Base-by-base conservation (phyloP, 2,329 filamentous ascomycete species). In the Colletotrichum liaoningense region DNA sequence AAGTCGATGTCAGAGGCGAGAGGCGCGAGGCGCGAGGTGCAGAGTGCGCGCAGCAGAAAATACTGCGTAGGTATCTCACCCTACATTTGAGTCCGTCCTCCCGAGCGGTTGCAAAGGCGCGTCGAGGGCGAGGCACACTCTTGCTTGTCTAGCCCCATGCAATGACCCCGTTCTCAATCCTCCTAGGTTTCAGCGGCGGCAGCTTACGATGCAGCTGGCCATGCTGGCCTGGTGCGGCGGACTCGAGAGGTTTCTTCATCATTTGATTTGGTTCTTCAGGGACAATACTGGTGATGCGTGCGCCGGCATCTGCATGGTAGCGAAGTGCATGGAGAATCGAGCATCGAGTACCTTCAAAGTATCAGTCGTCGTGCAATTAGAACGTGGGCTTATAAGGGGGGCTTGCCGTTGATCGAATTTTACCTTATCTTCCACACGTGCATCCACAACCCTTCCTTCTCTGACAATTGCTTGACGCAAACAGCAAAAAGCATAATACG, bases 151-250 rank as follows among this genome's bases (percentile, higher is more conserved):
- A 73, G 70, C 70, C 55, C 56, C 60, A 70, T 73, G 60, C 67
- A 70, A 69, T 60, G 55, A 62, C 70, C 70, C 67, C 60, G 56
- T 60, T 33, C 19, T 26, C 67, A 62, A 62, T 60, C 60, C 60
- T 70, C 66, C 42, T n/a, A 52, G 35, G 70, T 73, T 73, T 70
- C 70, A 66, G 67, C 67, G 28, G 67, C 67, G 28, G 70, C 67
- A 70, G 67, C 70, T 70, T 70, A 70, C 67, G 28, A 55, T 46
- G 59, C 62, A 70, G 54, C 46, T 28, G 62, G 66, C 55, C 65
- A 69, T 66, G 69, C 42, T 19, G 42, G 42, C 16, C 7, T 49
- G 42, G 16, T 49, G 19, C 42, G 46, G 30, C 22, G 22, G 30
- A 49, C n/a, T 56, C 49, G 38, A 68, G 57, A 71, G 19, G 42